Base-by-base conservation (phyloP, 805 yeast genomes). In the Pichia scutulata region DNA sequence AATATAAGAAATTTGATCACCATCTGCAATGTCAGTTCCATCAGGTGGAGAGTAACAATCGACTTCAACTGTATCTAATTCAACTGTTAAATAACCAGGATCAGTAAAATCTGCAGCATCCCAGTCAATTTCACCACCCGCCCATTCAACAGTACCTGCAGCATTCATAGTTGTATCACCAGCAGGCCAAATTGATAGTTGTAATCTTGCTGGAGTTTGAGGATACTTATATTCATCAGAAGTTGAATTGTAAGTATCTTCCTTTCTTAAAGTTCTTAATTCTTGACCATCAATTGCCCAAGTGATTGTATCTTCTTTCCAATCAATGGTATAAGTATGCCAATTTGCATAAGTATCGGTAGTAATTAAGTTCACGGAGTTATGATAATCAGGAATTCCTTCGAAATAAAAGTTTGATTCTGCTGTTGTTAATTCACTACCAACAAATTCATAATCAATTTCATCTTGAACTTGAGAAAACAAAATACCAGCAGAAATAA, bases 121-220 rank as follows among this genome's bases (percentile, higher is more conserved):
- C 97, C 97, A 90, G 70, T 87, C 73, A 54, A 90, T 80, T 26
- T 55, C 72, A 70, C 97, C 97, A 69, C 96, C 96, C 37, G 96
- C 86, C 90, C 90, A 89, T 51, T 74, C 84, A 54, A 78, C 73
- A 14, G 89, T 84, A 72, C 90, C 90, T 25, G 60, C 55, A 22
- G 76, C 78, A 60, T 74, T 76, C 28, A 72, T 60, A 28, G 72
- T 60, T 10, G 75, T 55, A 54, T 69, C 74, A 66, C 89, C 90
- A 70, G 79, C 90, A 2, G 92, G 89, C 92, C 92, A 85, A 51
- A 85, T 63, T 4, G 90, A 85, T 47, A 84, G 66, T 63, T 85
- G 88, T 44, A 89, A 69, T 61, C 84, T 73, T 47, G 88, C 69
- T 12, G 92, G 92, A 1, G 92, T 84, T 66, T 83, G 87, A 24